Percentiles rank a stretch among this genome's conserved stretches.
phyloP scores from a whole-genome alignment of 2,329 filamentous ascomycete species.

The Penicillium sp. region DNA sequence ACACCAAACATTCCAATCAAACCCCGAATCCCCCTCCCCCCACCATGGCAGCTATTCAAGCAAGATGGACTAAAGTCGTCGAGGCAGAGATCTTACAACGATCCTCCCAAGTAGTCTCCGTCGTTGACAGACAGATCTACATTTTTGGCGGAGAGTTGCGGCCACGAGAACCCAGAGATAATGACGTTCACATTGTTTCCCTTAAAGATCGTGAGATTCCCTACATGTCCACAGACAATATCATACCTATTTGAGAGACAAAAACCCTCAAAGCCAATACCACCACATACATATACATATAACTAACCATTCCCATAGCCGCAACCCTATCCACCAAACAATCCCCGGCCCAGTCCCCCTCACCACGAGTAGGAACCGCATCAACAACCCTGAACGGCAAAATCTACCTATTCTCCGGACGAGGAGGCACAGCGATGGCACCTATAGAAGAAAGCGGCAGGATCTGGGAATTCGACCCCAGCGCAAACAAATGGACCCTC shows the following conservation, averaged over 20 bases:
- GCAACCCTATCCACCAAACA: not conserved
- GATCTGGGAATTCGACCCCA: conserved; percentile 74
- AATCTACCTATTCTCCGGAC: conserved; percentile 80
- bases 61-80: conserved; percentile 20
- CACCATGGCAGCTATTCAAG: not conserved
- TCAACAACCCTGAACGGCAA: conserved; percentile 66
- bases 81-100: conserved; percentile 43
- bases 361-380: conserved; percentile 71
- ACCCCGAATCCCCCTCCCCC: too few relatives aligned
- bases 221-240: not conserved
- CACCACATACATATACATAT: not conserved
- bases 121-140: conserved; percentile 59
- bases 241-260: not conserved
- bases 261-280: not conserved
- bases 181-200: conserved; percentile 66
- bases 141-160: conserved; percentile 76
- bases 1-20: not conserved
- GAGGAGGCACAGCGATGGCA: conserved; percentile 66
- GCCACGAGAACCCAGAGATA: conserved; percentile 67
- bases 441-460: conserved; percentile 72
- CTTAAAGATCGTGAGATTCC: conserved; percentile 38
- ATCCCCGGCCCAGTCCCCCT: conserved; percentile 50
- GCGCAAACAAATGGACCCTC: conserved; percentile 62
- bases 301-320: not conserved
- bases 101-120: conserved; percentile 71